Conservation (phyloP, 345 rosid species). For the Brassica incana region DNA sequence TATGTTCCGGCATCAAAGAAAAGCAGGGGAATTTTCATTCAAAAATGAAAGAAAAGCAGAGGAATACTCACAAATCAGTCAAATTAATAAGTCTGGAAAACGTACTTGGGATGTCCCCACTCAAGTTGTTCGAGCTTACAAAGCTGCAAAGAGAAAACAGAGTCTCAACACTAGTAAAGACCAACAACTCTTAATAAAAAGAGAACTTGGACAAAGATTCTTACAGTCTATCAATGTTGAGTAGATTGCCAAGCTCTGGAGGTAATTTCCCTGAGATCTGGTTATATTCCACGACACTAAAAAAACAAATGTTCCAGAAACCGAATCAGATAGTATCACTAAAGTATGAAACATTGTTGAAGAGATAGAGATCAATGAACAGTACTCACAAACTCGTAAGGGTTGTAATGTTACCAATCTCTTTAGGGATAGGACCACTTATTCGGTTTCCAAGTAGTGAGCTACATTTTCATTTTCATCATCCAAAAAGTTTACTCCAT, state of each 20-base stretch:
- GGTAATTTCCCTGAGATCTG: slow-evolving; percentile 38
- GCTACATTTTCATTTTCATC: slow-evolving; percentile 34
- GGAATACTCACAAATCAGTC: slow-evolving; percentile 47
- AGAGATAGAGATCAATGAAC: not conserved
- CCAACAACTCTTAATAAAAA: not conserved
- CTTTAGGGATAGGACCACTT: slow-evolving; percentile 54
- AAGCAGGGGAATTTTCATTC: no score
- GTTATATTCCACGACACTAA: slow-evolving; percentile 43
- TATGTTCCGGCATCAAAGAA: not conserved
- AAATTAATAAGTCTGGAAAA: slow-evolving; percentile 46
- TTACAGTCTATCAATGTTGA: slow-evolving; percentile 25
- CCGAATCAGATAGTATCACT: not conserved
- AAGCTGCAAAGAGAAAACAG: slow-evolving; percentile 33
- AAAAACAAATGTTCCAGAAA: not conserved
- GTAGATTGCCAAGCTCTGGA: slow-evolving; percentile 43
- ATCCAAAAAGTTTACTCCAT: slow-evolving; percentile 15
- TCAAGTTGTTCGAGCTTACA: slow-evolving; percentile 54
- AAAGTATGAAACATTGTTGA: not conserved
- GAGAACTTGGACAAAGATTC: slow-evolving; percentile 2
- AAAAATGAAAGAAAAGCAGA: not conserved
- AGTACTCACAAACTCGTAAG: slow-evolving; percentile 48
- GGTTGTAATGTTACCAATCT: slow-evolving; percentile 47
- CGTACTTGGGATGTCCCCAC: slow-evolving; percentile 49
- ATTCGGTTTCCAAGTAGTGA: slow-evolving; percentile 50
- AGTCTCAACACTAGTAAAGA: slow-evolving; percentile 3